Conservation (phyloP, 768 basidiomycete genomes). For the Phanerochaete carnosa region DNA sequence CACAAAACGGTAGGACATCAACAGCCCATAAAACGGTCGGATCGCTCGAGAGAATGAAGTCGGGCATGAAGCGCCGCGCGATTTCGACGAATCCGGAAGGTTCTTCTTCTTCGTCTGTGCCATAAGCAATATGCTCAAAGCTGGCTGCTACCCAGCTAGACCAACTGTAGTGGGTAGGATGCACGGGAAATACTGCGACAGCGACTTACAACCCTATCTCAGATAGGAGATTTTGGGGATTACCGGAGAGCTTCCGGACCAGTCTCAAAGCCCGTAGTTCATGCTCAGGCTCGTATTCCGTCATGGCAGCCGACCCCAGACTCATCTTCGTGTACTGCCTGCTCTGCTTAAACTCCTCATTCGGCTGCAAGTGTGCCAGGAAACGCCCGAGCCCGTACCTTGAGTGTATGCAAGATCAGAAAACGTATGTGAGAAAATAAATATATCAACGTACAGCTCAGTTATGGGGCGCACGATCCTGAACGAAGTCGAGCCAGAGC, state of each 20-base stretch:
- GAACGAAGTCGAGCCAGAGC: slow-evolving; percentile 28
- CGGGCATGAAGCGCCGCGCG: neutral
- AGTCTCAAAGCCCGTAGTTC: neutral
- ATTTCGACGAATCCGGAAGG: neutral
- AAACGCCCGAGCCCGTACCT: neutral
- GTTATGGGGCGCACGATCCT: neutral
- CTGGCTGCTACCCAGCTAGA: neutral
- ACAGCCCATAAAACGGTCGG: neutral
- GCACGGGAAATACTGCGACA: neutral
- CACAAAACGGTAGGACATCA: neutral
- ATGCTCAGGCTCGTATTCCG: neutral
- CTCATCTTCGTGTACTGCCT: neutral
- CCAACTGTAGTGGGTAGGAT: too few relatives aligned
- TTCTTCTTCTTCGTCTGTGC: neutral
- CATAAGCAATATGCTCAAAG: neutral
- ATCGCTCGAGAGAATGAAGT: neutral
- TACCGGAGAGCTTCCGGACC: neutral
- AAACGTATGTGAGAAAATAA: neutral
- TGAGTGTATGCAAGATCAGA: neutral
- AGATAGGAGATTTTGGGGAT: neutral
- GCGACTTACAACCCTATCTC: neutral
- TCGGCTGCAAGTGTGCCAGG: neutral
- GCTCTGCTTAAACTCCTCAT: neutral
- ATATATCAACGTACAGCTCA: neutral
- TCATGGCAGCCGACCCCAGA: neutral